phyloP scores from a whole-genome alignment of 2,329 filamentous ascomycete species.

The Mycosphaerella sp. region DNA sequence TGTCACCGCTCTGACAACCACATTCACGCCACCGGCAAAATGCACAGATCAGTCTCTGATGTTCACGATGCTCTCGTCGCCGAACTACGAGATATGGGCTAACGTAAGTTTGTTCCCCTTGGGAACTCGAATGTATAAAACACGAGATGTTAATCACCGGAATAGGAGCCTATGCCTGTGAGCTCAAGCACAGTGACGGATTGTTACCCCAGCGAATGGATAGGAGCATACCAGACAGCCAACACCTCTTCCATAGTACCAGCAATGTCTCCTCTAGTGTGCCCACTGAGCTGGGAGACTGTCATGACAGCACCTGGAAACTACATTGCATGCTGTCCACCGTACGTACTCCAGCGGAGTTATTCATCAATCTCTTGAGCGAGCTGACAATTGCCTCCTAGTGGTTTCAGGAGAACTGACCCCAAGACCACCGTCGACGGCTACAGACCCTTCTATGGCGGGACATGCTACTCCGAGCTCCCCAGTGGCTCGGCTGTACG shows the following conservation, averaged over 20 bases:
- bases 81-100: conserved; percentile 10
- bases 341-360: conserved; percentile 5
- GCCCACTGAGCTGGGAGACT: conserved; percentile 13
- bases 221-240: conserved; percentile 9
- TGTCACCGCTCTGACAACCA: conserved; percentile 10
- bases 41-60: conserved; percentile 8
- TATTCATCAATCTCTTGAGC: neutral
- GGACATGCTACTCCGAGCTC: conserved; percentile 17
- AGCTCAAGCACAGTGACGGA: conserved; percentile 9
- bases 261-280: conserved; percentile 14
- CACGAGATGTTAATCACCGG: neutral
- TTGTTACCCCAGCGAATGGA: conserved; percentile 13
- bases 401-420: conserved; percentile 4
- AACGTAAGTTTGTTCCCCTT: neutral
- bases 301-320: conserved; percentile 15
- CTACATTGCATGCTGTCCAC: conserved; percentile 19
- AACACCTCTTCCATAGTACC: conserved; percentile 9
- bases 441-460: conserved; percentile 15
- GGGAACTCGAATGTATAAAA: too few relatives aligned
- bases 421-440: conserved; percentile 14
- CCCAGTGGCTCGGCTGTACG: conserved; percentile 1
- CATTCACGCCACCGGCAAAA: conserved; percentile 14
- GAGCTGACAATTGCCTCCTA: neutral
- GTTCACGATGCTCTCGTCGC: conserved; percentile 13
- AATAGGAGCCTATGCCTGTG: conserved; percentile 10